A percentile compares a stretch with the other conserved stretches of the same genome.
phyloP scores from a whole-genome alignment of 768 basidiomycete species.

The Auricularia sp. region DNA sequence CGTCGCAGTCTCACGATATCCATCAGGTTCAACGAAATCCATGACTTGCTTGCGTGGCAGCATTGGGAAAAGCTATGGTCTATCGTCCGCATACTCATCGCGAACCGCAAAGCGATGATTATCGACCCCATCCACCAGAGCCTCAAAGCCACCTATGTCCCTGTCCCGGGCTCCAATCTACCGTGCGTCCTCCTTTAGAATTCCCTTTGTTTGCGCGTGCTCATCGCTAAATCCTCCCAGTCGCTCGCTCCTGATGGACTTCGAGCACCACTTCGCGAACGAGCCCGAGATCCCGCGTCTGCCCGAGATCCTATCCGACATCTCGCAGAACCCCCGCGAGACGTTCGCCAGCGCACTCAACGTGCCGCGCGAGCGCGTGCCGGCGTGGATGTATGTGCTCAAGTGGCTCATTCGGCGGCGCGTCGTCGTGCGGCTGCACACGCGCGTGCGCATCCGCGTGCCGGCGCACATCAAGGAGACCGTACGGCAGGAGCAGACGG shows the following conservation, averaged over 20 bases:
- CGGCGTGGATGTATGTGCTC: conserved; percentile 52
- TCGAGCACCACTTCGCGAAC: conserved; percentile 49
- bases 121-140: conserved; percentile 75
- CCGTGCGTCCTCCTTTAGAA: conserved; percentile 37
- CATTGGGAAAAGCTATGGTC: conserved; percentile 76
- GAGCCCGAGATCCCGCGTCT: conserved; percentile 52
- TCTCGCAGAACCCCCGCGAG: conserved; percentile 49
- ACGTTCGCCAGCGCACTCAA: conserved; percentile 77
- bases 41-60: conserved; percentile 73
- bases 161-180: conserved; percentile 46
- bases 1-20: conserved; percentile 3
- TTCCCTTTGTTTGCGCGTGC: conserved; percentile 5
- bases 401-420: conserved; percentile 87
- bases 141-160: conserved; percentile 65
- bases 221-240: conserved; percentile 23
- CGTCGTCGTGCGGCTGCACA: conserved; percentile 74
- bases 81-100: conserved; percentile 85
- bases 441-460: conserved; percentile 76
- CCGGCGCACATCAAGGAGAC: conserved; percentile 62
- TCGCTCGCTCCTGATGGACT: conserved; percentile 48
- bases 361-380: conserved; percentile 52
- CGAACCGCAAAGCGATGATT: conserved; percentile 81
- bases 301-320: conserved; percentile 59
- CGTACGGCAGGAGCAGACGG: conserved; percentile 33
- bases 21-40: conserved; percentile 65